Percentiles rank a stretch among this genome's conserved stretches.
phyloP scores from a whole-genome alignment of 352 stramenopile species.

The Phytophthora nicotianae region DNA sequence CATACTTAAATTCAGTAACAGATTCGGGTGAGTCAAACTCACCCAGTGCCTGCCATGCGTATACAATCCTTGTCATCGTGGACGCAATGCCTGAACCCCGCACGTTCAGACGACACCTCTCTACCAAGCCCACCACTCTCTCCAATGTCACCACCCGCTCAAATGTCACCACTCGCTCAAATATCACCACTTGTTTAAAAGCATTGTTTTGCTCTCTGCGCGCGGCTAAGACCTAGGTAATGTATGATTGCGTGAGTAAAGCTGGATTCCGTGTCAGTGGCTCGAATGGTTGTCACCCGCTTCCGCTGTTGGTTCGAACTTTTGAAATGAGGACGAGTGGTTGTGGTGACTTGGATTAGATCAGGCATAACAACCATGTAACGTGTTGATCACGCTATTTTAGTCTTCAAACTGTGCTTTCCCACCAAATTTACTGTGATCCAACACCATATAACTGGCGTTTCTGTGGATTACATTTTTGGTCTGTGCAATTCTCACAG shows the following conservation, averaged over 20 bases:
- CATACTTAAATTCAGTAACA: neutral
- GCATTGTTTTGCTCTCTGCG: too few relatives aligned
- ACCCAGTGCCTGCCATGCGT: neutral
- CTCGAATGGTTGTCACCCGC: too few relatives aligned
- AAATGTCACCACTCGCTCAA: neutral
- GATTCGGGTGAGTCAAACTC: neutral
- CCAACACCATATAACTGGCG: neutral
- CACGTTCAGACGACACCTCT: too few relatives aligned
- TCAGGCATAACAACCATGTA: too few relatives aligned
- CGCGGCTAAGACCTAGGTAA: too few relatives aligned
- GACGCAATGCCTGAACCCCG: too few relatives aligned
- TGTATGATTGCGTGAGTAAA: too few relatives aligned
- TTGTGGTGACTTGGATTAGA: neutral
- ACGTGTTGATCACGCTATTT: neutral
- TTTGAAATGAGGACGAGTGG: neutral
- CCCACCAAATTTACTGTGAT: neutral
- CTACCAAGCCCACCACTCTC: neutral
- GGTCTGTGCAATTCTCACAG: neutral
- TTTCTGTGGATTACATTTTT: neutral
- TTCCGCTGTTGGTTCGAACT: neutral
- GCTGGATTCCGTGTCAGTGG: too few relatives aligned
- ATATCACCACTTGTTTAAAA: neutral
- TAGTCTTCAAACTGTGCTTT: neutral
- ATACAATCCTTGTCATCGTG: neutral
- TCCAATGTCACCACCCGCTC: neutral